phyloP scores from a whole-genome alignment of 1,284 basidiomycete genomes.

The Earliella scabrosa region DNA sequence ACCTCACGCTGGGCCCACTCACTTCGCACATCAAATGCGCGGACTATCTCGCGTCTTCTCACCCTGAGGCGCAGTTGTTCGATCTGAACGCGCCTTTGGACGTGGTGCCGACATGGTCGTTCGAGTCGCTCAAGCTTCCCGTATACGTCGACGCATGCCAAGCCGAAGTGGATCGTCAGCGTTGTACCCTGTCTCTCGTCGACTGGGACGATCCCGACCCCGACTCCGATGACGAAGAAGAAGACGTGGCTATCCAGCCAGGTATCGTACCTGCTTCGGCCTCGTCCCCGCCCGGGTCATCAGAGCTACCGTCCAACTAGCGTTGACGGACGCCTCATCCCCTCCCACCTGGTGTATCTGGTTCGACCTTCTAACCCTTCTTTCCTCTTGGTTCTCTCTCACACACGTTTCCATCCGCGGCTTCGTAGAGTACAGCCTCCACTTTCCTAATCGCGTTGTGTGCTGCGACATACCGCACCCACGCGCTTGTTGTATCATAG shows the following conservation, averaged over 20 bases:
- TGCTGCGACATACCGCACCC: background rate
- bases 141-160: background rate
- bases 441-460: background rate
- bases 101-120: conserved; percentile 1
- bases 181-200: background rate
- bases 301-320: background rate
- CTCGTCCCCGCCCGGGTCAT: background rate
- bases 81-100: conserved; percentile 7
- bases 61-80: background rate
- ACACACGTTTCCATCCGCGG: background rate
- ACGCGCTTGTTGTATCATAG: background rate
- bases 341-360: no score
- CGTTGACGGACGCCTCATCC: background rate
- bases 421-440: background rate
- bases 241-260: background rate
- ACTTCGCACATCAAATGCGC: conserved; percentile 2
- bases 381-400: background rate
- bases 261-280: background rate
- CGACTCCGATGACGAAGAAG: background rate
- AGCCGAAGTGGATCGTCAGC: background rate
- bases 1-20: background rate
- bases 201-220: background rate
- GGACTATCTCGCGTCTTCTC: background rate
- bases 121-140: background rate
- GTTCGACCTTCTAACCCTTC: no score